Evolutionary conservation across 1,139 yeast species (phyloP).

Genomic region (Hyphopichia khmerensis): DNA sequence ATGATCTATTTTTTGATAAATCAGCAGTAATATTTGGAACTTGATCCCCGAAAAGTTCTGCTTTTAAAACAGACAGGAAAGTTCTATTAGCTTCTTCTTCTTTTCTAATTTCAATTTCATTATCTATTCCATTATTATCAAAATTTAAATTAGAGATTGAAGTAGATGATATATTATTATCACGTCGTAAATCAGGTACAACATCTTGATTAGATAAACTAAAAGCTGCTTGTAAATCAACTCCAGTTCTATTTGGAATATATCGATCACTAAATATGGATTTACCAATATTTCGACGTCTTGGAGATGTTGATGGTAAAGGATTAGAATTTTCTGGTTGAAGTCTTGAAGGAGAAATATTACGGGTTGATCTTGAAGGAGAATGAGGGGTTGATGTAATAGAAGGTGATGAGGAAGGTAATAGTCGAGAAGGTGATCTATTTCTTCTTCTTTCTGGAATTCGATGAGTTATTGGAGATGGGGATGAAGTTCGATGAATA

Average conservation of each 20-base stretch:
- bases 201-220: constrained; percentile 54
- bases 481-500: background rate
- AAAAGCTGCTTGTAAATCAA: constrained; percentile 87
- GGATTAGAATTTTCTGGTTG: constrained; percentile 27
- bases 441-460: background rate
- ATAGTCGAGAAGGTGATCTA: constrained; percentile 1
- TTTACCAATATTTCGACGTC: constrained; percentile 40
- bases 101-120: constrained; percentile 64
- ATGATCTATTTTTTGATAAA: constrained; percentile 12
- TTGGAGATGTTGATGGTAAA: constrained; percentile 34
- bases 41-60: constrained; percentile 89
- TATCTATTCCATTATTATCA: constrained; percentile 26
- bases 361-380: constrained; percentile 40
- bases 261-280: constrained; percentile 74
- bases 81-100: constrained; percentile 86
- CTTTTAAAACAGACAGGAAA: constrained; percentile 79
- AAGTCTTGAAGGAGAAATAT: constrained; percentile 21
- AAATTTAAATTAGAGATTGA: background rate
- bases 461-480: background rate
- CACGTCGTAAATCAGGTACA: constrained; percentile 36
- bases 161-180: constrained; percentile 7
- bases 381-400: constrained; percentile 33
- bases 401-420: background rate
- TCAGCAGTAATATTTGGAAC: constrained; percentile 57
- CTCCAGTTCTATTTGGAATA: constrained; percentile 82